Evolutionary conservation across 495 filamentous ascomycete species (phyloP).

Genomic region (Aspergillus cavernicola): DNA sequence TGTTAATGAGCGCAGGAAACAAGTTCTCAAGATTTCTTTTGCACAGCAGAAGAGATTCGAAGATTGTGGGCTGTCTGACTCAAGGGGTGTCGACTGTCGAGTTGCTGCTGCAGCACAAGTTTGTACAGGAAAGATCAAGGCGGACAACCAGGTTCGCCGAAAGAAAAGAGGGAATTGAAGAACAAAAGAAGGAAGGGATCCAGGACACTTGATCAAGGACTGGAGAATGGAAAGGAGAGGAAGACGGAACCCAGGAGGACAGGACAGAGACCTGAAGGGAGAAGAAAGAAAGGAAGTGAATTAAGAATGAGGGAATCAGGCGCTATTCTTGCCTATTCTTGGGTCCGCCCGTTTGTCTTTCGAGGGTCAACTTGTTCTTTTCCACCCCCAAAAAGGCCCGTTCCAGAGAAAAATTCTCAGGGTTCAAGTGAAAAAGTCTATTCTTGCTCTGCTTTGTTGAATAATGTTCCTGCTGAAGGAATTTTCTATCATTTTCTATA

Average conservation of each 20-base stretch:
- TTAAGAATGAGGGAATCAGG: not conserved
- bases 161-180: conserved; percentile 19
- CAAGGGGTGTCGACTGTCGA: conserved; percentile 17
- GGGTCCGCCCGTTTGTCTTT: conserved; percentile 2
- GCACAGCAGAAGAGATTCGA: conserved; percentile 24
- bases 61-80: conserved; percentile 19
- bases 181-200: conserved; percentile 32
- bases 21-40: conserved; percentile 20
- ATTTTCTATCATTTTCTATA: conserved; percentile 5
- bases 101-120: conserved; percentile 23
- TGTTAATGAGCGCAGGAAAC: conserved; percentile 15
- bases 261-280: conserved; percentile 26
- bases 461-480: not conserved
- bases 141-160: conserved; percentile 41
- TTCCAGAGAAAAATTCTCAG: not conserved
- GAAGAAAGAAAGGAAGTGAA: conserved; percentile 19
- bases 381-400: not conserved
- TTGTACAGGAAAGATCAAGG: conserved; percentile 24
- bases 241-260: conserved; percentile 23
- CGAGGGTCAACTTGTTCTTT: no score
- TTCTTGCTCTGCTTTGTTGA: not conserved
- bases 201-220: conserved; percentile 44
- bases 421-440: not conserved
- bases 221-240: conserved; percentile 30
- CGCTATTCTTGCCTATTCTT: conserved; percentile 5